Base-by-base conservation (phyloP, 352 stramenopile genomes). In the Pythium guiyangense region DNA sequence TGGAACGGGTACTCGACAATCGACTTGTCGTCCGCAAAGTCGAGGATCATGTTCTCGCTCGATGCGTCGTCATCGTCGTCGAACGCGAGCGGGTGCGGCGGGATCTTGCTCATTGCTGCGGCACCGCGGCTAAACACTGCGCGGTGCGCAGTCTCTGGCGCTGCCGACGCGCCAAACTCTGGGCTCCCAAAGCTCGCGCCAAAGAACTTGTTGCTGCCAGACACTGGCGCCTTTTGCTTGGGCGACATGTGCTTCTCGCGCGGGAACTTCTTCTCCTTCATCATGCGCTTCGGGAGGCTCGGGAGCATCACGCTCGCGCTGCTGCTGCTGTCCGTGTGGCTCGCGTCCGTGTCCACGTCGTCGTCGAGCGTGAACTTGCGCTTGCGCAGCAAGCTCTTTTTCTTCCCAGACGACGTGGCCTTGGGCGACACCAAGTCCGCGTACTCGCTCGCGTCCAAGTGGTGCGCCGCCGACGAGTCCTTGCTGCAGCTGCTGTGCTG, bases 1-100 rank as follows among this genome's bases (percentile, higher is more conserved):
- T 69, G 40, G 45, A 88, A 81, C 22, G 81, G 70, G 50, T 86
- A 89, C 29, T 90, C 81, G 3, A 64, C 54, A 18, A 88, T 55
- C 5, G 68, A 61, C 62, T 88, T 89, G 40, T 94, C 81, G 39
- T 94, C 84, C 0, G 79, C 62, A 65, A 92, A 90, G 60, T 94
- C 81, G 31, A 94, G 59, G 54, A 91, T 84, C 78, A 91, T 78
- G 62, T 74, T 60, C 37, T 71, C 60, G 31, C 59, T 58, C 4
- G 49, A 43, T 17, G 73, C 54, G 49, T 79, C 65, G 18, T 68
- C 54, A 22, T 22, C 22, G 20, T 70, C 67, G 34, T 71, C 73
- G 64, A 90, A 88, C 51, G 88, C 74, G 22, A 89, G 54, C 49
- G 75, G 75, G 52, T 83, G 67, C 42, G 66, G 58, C n/a, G 57